Evolutionary conservation across 2,329 filamentous ascomycete genomes (phyloP).

Genomic region (Aspergillus sergii): DNA sequence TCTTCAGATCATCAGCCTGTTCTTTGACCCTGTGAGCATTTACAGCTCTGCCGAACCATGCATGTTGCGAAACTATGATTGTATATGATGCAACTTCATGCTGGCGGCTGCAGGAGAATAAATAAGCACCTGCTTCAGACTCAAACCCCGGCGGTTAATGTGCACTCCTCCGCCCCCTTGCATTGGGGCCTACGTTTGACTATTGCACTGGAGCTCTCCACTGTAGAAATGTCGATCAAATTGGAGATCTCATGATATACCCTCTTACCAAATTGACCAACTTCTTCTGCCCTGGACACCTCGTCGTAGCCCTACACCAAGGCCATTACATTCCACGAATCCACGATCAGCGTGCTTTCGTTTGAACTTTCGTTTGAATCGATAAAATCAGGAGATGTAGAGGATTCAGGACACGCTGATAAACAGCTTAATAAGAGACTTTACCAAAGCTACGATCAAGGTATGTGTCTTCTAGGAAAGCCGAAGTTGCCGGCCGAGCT

Average conservation of each 20-base stretch:
- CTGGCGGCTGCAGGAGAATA: background rate
- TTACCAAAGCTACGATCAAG: background rate
- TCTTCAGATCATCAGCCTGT: background rate
- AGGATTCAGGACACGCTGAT: background rate
- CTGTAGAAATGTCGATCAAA: background rate
- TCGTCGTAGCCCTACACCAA: background rate
- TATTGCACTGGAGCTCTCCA: background rate
- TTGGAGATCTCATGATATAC: slow-evolving; percentile 1
- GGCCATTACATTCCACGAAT: background rate
- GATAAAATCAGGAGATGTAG: background rate
- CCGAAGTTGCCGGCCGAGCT: background rate
- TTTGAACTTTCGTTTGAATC: background rate
- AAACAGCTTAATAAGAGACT: background rate
- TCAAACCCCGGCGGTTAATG: background rate
- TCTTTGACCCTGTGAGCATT: no score
- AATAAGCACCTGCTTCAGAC: background rate
- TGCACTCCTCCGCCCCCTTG: background rate
- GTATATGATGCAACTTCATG: background rate
- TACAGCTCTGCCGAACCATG: background rate
- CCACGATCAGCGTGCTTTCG: background rate
- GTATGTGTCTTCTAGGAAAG: slow-evolving; percentile 1
- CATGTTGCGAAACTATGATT: background rate
- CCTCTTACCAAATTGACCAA: background rate
- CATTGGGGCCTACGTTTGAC: background rate
- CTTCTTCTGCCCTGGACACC: background rate